Conservation (phyloP, 2,329 filamentous ascomycete species). For the Calonectria hawksworthii region DNA sequence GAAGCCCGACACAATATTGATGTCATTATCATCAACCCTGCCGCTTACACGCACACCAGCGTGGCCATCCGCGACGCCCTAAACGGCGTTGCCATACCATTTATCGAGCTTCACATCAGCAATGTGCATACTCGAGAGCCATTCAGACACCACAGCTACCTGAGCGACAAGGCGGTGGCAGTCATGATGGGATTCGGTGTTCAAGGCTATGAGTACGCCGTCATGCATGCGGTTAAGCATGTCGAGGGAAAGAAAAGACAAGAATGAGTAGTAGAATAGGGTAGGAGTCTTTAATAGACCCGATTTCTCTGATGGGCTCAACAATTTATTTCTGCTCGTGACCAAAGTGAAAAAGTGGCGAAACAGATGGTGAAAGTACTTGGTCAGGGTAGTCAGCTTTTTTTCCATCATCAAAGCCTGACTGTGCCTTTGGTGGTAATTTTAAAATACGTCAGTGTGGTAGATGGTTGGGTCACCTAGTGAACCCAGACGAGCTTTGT, state of each 20-base stretch:
- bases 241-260: slow-evolving; percentile 21
- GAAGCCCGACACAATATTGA: slow-evolving; percentile 65
- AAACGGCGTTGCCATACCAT: slow-evolving; percentile 75
- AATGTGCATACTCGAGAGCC: slow-evolving; percentile 80
- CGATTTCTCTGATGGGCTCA: not conserved
- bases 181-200: slow-evolving; percentile 62
- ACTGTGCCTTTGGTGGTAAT: not conserved
- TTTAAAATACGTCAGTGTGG: not conserved
- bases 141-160: slow-evolving; percentile 77
- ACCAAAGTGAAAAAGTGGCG: not conserved
- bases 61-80: slow-evolving; percentile 80
- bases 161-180: slow-evolving; percentile 79
- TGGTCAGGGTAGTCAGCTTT: not conserved
- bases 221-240: slow-evolving; percentile 23
- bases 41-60: slow-evolving; percentile 79
- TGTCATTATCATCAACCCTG: slow-evolving; percentile 80
- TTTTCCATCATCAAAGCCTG: not conserved
- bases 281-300: not conserved
- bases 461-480: too few species aligned
- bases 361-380: not conserved
- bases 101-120: slow-evolving; percentile 79
- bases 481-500: too few species aligned
- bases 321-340: not conserved
- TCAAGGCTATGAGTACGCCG: slow-evolving; percentile 21
- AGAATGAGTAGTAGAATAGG: not conserved